Evolutionary conservation across 2,329 filamentous ascomycete genomes (phyloP).

Genomic region (Neocucurbitaria cava): DNA sequence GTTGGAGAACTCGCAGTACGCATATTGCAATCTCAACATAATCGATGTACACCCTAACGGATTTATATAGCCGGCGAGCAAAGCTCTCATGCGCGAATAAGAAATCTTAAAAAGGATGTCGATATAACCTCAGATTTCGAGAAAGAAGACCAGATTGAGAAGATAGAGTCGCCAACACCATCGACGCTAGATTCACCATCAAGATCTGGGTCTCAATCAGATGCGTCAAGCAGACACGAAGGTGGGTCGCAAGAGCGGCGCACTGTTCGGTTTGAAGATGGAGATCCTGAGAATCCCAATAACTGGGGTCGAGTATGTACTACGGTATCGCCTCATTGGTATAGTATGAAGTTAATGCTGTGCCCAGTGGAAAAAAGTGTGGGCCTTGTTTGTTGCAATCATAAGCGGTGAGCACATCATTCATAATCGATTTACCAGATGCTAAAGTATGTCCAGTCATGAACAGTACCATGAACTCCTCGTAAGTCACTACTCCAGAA

Average conservation of each 20-base stretch:
- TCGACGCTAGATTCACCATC: constrained; percentile 12
- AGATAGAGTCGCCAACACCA: constrained; percentile 16
- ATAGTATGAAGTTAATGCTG: constrained; percentile 1
- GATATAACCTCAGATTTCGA: constrained; percentile 29
- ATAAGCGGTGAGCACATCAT: constrained; percentile 55
- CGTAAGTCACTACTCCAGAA: constrained; percentile 34
- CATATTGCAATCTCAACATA: background rate
- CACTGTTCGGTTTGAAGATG: constrained; percentile 49
- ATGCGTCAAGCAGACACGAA: constrained; percentile 3
- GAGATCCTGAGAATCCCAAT: constrained; percentile 52
- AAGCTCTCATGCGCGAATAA: constrained; percentile 23
- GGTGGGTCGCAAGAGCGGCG: constrained; percentile 18
- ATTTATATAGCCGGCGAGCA: constrained; percentile 20
- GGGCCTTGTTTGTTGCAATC: constrained; percentile 63
- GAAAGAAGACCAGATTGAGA: constrained; percentile 38
- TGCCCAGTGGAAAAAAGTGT: constrained; percentile 61
- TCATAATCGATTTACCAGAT: background rate
- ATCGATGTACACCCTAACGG: constrained; percentile 6
- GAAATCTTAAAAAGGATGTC: constrained; percentile 29
- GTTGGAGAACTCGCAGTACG: constrained; percentile 24
- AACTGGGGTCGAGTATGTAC: constrained; percentile 48
- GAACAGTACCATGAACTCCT: constrained; percentile 72
- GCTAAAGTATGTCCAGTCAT: constrained; percentile 45
- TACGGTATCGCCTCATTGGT: background rate
- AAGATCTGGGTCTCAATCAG: constrained; percentile 17